Base-by-base conservation (phyloP, 805 yeast genomes). In the Metschnikowia hibisci region DNA sequence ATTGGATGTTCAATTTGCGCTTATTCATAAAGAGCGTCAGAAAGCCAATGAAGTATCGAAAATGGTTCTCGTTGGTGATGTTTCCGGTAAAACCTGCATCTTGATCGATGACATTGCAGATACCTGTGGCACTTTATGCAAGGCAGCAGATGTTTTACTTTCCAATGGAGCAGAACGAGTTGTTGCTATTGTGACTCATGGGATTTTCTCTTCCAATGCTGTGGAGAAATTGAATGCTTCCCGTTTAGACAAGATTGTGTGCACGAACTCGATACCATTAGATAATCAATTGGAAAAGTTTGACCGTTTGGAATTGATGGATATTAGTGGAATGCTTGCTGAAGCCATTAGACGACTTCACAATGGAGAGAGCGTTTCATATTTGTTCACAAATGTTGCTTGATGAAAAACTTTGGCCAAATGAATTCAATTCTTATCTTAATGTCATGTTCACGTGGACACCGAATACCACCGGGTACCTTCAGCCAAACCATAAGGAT, bases 91-190 rank as follows among this genome's bases (percentile, higher is more conserved):
- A 63, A 77, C 82, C 4, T 90, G 97, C 66, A 74, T 93, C 18
- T 70, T 91, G 49, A 87, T 91, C 27, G 99, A 91, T 64, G 99
- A 91, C 62, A 93, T 91, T 95, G 98, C 98, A 30, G 99, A 91
- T 61, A 91, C 99, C 4, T 91, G 98, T 67, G 98, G 99, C 32
- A 91, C 99, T 2, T 71, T 91, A 52, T 93, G 87, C 50, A 91
- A 91, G 65, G 98, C 98, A 1, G 91, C 96, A 9, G 95, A 91
- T 49, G 81, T 90, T 5, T 70, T 91, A 47, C 67, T 89, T 51
- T 82, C 78, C 16, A 81, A 87, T 52, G 87, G 89, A 25, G 98
- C 99, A 3, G 73, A 78, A 46, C 77, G 80, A 49, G 98, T 93
- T 18, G 78, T 91, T 50, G 96, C 98, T 10, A 84, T 93, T 39